Conservation (phyloP, 768 basidiomycete species). For the Russula emetica region DNA sequence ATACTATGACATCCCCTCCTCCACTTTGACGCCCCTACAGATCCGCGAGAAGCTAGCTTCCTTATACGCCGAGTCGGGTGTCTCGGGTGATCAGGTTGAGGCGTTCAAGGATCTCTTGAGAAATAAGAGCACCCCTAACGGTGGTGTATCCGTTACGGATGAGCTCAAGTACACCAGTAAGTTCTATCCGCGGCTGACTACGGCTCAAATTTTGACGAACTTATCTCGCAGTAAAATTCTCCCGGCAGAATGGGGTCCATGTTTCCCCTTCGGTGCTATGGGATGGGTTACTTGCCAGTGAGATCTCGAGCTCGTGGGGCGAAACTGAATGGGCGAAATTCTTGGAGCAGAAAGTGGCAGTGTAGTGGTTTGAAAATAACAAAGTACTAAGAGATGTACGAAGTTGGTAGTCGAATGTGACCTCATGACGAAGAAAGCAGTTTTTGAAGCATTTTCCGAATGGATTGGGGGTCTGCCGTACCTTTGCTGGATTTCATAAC, state of each 20-base stretch:
- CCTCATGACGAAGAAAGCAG: constrained; percentile 34
- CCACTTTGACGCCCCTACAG: constrained; percentile 61
- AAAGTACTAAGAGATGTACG: neutral
- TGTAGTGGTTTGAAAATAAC: constrained; percentile 31
- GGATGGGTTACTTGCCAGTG: constrained; percentile 68
- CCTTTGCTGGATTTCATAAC: constrained; percentile 84
- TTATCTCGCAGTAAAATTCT: constrained; percentile 69
- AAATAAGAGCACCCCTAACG: constrained; percentile 64
- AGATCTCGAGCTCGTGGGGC: constrained; percentile 79
- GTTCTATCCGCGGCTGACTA: constrained; percentile 31
- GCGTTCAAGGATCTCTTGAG: constrained; percentile 59
- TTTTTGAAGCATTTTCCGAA: constrained; percentile 47
- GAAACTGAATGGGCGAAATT: constrained; percentile 78
- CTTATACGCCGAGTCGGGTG: constrained; percentile 48
- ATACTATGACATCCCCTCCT: constrained; percentile 75
- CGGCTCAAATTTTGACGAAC: neutral
- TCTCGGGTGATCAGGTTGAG: constrained; percentile 47
- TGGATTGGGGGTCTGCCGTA: constrained; percentile 65
- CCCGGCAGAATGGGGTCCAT: constrained; percentile 87
- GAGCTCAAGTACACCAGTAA: constrained; percentile 86
- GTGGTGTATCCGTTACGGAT: constrained; percentile 76
- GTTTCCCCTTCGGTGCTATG: constrained; percentile 81
- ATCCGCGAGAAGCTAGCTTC: constrained; percentile 68
- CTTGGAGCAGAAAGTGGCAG: constrained; percentile 53
- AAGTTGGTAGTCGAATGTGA: neutral